phyloP scores from a whole-genome alignment of 2,329 filamentous ascomycete genomes.

The Penicillium olsonii region DNA sequence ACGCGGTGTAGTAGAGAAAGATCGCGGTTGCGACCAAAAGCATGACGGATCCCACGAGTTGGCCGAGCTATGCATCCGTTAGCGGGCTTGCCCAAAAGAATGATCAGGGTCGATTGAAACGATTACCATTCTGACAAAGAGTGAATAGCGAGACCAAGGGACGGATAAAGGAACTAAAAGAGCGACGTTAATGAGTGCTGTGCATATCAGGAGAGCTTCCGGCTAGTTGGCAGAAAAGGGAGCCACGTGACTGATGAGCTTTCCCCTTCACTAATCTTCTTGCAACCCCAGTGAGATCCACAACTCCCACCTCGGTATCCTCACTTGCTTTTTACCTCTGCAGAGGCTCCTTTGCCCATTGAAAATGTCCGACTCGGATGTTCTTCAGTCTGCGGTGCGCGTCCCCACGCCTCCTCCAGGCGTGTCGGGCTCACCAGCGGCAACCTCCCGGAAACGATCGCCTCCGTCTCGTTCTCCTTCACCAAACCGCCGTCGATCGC shows the following conservation, averaged over 20 bases:
- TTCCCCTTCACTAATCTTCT: slow-evolving; percentile 13
- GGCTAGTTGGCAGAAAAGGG: slow-evolving; percentile 14
- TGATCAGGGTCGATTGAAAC: background rate
- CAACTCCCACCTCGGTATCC: slow-evolving; percentile 13
- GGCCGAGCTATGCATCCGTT: slow-evolving; percentile 76
- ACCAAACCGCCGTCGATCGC: slow-evolving; percentile 52
- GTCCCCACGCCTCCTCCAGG: slow-evolving; percentile 59
- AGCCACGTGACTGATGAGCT: slow-evolving; percentile 24
- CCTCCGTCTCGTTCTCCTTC: slow-evolving; percentile 57
- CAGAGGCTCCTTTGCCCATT: slow-evolving; percentile 13
- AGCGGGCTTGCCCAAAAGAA: slow-evolving; percentile 1
- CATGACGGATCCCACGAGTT: slow-evolving; percentile 75
- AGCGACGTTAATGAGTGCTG: slow-evolving; percentile 9
- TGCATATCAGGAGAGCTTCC: slow-evolving; percentile 25
- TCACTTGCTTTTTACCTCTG: background rate
- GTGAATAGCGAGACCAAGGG: slow-evolving; percentile 7
- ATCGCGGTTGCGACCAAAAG: slow-evolving; percentile 71
- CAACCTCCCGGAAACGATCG: slow-evolving; percentile 58
- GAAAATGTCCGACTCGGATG: slow-evolving; percentile 47
- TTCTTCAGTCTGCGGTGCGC: slow-evolving; percentile 59
- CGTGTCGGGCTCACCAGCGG: slow-evolving; percentile 50
- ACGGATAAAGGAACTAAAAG: slow-evolving; percentile 5
- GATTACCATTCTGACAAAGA: slow-evolving; percentile 32
- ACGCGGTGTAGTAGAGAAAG: slow-evolving; percentile 93
- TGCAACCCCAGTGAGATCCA: slow-evolving; percentile 9